These are phyloP conservation scores for Xylariaceae sp. DNA, from an alignment of 2,329 filamentous ascomycete genomes.

Conservation along the genomic window DNA sequence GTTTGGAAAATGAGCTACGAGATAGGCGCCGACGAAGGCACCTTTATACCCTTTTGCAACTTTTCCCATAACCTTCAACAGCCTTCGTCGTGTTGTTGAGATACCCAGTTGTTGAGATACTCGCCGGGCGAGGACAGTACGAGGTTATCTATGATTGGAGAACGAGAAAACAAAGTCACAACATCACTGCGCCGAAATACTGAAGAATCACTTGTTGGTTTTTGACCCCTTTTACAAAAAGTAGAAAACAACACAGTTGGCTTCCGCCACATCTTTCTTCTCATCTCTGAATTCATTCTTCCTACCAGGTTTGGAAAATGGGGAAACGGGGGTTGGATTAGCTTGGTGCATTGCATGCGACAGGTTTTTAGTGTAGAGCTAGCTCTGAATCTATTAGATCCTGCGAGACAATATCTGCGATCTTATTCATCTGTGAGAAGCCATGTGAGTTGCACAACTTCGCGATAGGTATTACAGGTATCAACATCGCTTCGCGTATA, in stretches of 20 bases:
- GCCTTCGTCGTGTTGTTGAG: conserved; percentile 15
- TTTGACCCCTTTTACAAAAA: conserved; percentile 1
- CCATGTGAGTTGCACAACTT: too few species aligned
- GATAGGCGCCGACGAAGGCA: conserved; percentile 11
- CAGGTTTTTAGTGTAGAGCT: background rate
- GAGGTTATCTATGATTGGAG: conserved; percentile 8
- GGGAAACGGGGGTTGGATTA: background rate
- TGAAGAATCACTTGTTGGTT: conserved; percentile 5
- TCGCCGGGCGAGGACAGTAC: conserved; percentile 17
- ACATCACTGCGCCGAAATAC: conserved; percentile 8
- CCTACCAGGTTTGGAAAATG: background rate
- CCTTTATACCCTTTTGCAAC: conserved; percentile 9
- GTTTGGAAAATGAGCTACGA: background rate
- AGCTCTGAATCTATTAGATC: conserved; percentile 1
- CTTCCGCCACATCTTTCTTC: background rate
- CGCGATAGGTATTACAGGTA: too few species aligned
- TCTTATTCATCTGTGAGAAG: background rate
- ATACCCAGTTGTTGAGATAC: conserved; percentile 22
- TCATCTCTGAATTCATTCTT: background rate
- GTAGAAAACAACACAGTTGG: background rate
- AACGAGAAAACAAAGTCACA: background rate
- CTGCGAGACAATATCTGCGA: background rate
- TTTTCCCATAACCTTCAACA: conserved; percentile 9
- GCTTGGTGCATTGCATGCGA: background rate
- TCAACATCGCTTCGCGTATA: too few species aligned